Base-by-base conservation (phyloP, 2,329 filamentous ascomycete species). In the Botryotinia calthae region DNA sequence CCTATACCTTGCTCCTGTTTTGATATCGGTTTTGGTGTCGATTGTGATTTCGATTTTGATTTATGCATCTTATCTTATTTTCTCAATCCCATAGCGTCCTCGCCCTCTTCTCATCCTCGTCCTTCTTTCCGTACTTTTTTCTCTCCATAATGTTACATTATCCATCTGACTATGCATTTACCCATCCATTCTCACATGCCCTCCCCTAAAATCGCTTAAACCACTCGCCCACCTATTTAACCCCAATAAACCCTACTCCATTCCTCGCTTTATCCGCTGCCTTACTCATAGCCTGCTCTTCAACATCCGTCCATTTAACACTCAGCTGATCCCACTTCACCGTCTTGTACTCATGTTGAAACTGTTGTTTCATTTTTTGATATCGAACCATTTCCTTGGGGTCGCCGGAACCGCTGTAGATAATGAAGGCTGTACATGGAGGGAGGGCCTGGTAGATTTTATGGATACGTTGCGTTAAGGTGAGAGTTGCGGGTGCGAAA, bases 391-490 rank as follows among this genome's bases (percentile, higher is more conserved):
- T 90, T 78, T 89, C 86, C 48, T 89, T 86, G n/a, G 90, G 89
- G 77, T 92, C 89, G 56, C 90, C 90, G 9, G 87, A 90, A 75
- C 90, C 90, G 76, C 87, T 89, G 81, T 89, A 89, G 48, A 92
- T 82, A 63, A 92, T 85, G 72, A 92, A 84, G 4, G 85, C 89
- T 1, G 90, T 91, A 80, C 90, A 91, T 12, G 88, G 87, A 28
- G 90, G 89, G 31, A 92, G 84, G 5, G 84, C 82, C 22, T 84
- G 85, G 80, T 91, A 82, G 72, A 92, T 87, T 72, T 84, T 83
- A 76, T 82, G 79, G 63, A 92, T 84, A 22, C 87, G 86, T 58
- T 82, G 81, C 3, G 76, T 77, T n/a, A 82, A 77, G 2, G 76
- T 67, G 37, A 75, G 64, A 4, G 76, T 79, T 22, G 76, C 77